Conservation (phyloP, 2,329 filamentous ascomycete genomes). For the Fusarium buxicola region DNA sequence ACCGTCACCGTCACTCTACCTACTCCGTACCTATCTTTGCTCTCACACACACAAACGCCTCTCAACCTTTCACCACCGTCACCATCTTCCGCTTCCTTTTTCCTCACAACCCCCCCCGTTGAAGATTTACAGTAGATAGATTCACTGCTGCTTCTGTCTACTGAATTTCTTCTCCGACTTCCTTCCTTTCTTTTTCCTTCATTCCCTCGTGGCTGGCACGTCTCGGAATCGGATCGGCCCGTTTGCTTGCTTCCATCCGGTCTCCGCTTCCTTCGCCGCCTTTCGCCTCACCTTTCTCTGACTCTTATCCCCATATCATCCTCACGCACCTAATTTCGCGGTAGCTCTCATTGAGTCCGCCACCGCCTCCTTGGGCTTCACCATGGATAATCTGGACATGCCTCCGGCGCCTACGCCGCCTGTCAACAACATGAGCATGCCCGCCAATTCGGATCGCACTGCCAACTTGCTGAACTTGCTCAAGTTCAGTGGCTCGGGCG, state of each 20-base stretch:
- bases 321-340: constrained; percentile 21
- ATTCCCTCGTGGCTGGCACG: constrained; percentile 30
- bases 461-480: constrained; percentile 69
- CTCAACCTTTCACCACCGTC: constrained; percentile 20
- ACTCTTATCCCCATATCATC: constrained; percentile 24
- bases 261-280: constrained; percentile 39
- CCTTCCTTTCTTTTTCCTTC: constrained; percentile 5
- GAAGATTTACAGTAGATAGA: constrained; percentile 27
- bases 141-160: constrained; percentile 9
- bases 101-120: constrained; percentile 19
- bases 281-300: constrained; percentile 19
- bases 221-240: constrained; percentile 42
- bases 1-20: constrained; percentile 10
- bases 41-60: constrained; percentile 11
- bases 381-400: constrained; percentile 55
- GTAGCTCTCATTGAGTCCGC: constrained; percentile 40
- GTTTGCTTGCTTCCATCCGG: constrained; percentile 42
- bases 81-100: constrained; percentile 27
- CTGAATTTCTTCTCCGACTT: constrained; percentile 12
- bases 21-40: background rate
- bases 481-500: constrained; percentile 64
- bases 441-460: constrained; percentile 60
- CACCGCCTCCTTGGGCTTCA: constrained; percentile 34
- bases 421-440: constrained; percentile 54
- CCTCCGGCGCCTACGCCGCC: constrained; percentile 65